Conservation (phyloP, 2,329 filamentous ascomycete species). For the Neurospora sp. region DNA sequence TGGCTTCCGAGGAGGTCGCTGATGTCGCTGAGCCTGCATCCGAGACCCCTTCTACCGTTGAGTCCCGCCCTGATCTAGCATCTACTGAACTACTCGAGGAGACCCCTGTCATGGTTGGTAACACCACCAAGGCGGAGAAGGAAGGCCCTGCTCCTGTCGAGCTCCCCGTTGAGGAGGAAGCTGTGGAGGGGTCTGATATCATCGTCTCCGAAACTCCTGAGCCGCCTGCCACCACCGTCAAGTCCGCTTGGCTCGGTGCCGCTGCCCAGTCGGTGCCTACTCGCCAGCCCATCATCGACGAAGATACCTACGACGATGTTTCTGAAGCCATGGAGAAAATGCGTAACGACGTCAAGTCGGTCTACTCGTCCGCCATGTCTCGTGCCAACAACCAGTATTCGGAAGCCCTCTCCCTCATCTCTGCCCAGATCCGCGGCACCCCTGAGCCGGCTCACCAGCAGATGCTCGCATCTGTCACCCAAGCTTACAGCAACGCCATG, state of each 20-base stretch:
- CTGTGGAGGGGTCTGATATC: conserved; percentile 11
- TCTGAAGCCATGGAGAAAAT: conserved; percentile 26
- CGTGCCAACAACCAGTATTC: conserved; percentile 59
- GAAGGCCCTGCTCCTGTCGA: conserved; percentile 13
- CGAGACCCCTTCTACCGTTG: conserved; percentile 14
- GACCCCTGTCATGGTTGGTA: conserved; percentile 22
- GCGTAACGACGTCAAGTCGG: conserved; percentile 23
- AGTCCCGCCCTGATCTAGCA: conserved; percentile 8
- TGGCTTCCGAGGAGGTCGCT: conserved; percentile 7
- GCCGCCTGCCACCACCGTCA: conserved; percentile 23
- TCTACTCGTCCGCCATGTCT: conserved; percentile 56
- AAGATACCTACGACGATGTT: conserved; percentile 28
- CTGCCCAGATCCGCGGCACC: conserved; percentile 57
- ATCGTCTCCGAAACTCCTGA: conserved; percentile 10
- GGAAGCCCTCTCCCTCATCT: conserved; percentile 57
- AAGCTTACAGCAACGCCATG: conserved; percentile 57
- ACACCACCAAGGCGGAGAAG: conserved; percentile 13
- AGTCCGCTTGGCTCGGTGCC: conserved; percentile 40
- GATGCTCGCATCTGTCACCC: conserved; percentile 58
- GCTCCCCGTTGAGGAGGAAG: conserved; percentile 14
- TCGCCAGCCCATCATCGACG: conserved; percentile 39
- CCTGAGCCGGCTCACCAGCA: conserved; percentile 61
- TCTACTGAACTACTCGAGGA: conserved; percentile 23
- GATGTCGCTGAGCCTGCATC: conserved; percentile 13
- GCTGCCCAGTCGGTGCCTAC: conserved; percentile 40